Conservation (phyloP, 768 basidiomycete genomes). For the Hygrocybe coccinea region DNA sequence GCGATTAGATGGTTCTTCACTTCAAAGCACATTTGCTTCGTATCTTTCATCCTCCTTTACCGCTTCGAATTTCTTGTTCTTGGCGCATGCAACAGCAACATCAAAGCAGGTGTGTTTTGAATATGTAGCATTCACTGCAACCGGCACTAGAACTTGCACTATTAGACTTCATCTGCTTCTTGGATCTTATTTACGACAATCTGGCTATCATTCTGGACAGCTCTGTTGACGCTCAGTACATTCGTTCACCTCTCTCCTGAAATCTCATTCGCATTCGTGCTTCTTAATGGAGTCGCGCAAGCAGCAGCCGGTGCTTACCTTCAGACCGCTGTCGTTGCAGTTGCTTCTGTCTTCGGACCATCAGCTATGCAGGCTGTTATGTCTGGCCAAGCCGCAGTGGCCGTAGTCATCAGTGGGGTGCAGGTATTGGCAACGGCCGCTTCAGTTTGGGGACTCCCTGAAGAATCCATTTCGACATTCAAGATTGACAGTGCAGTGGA, state of each 20-base stretch:
- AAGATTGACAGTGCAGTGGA: constrained; percentile 48
- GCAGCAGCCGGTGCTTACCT: constrained; percentile 67
- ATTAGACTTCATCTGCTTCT: constrained; percentile 55
- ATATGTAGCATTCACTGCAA: neutral
- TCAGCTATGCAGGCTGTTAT: constrained; percentile 68
- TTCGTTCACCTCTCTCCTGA: constrained; percentile 50
- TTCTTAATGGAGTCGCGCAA: constrained; percentile 56
- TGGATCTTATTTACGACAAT: constrained; percentile 51
- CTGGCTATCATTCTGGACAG: constrained; percentile 48
- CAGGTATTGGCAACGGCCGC: constrained; percentile 63
- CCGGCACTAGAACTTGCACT: neutral
- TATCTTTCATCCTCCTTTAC: constrained; percentile 63
- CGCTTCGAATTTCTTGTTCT: constrained; percentile 58
- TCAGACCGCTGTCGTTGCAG: constrained; percentile 69
- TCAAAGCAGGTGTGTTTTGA: constrained; percentile 55
- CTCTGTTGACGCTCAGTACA: constrained; percentile 63
- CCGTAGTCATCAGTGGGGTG: constrained; percentile 71
- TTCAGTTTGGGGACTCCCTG: constrained; percentile 47
- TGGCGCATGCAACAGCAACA: constrained; percentile 69
- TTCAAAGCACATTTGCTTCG: constrained; percentile 58
- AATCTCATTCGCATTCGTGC: constrained; percentile 60
- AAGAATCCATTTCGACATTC: constrained; percentile 21
- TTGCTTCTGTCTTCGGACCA: constrained; percentile 78
- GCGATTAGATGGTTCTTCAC: constrained; percentile 54
- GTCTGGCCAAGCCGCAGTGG: constrained; percentile 83